Evolutionary conservation across 768 basidiomycete species (phyloP).

Genomic region (Erythrobasidium yunnanense): DNA sequence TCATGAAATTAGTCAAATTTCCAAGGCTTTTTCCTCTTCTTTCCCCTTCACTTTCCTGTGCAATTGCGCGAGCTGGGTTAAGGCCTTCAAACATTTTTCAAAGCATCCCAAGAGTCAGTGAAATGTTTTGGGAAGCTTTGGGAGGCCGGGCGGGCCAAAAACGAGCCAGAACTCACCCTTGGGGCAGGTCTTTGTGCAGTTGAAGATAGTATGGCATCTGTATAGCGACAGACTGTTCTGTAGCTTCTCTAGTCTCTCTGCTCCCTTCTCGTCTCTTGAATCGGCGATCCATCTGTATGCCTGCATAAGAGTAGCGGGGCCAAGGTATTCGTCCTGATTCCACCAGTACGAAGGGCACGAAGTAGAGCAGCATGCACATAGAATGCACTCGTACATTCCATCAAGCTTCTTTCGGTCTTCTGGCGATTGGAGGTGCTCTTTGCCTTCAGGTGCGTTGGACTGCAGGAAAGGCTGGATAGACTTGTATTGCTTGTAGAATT

Average conservation of each 20-base stretch:
- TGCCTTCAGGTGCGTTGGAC: constrained; percentile 42
- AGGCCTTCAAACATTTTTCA: no score
- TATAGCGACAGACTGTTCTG: constrained; percentile 95
- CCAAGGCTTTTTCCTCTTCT: no score
- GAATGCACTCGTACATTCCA: constrained; percentile 92
- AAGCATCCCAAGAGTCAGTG: no score
- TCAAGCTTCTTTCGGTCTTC: constrained; percentile 92
- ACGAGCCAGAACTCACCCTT: constrained; percentile 77
- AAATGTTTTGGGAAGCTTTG: neutral
- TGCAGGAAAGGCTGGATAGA: constrained; percentile 93
- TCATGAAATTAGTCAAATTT: no score
- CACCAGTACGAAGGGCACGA: constrained; percentile 96
- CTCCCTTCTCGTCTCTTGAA: constrained; percentile 68
- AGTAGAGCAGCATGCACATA: constrained; percentile 75
- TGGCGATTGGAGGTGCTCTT: constrained; percentile 73
- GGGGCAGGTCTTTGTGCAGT: constrained; percentile 90
- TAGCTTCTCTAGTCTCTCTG: constrained; percentile 75
- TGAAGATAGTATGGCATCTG: constrained; percentile 98
- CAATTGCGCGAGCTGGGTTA: no score
- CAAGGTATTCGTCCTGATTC: constrained; percentile 98
- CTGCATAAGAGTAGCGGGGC: constrained; percentile 91
- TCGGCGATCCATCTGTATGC: constrained; percentile 73
- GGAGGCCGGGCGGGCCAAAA: neutral
- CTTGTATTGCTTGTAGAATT: constrained; percentile 99
- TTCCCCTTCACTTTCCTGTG: no score